Evolutionary conservation across 139 green algal species (phyloP).

Genomic region (Picochlorum sp.): DNA sequence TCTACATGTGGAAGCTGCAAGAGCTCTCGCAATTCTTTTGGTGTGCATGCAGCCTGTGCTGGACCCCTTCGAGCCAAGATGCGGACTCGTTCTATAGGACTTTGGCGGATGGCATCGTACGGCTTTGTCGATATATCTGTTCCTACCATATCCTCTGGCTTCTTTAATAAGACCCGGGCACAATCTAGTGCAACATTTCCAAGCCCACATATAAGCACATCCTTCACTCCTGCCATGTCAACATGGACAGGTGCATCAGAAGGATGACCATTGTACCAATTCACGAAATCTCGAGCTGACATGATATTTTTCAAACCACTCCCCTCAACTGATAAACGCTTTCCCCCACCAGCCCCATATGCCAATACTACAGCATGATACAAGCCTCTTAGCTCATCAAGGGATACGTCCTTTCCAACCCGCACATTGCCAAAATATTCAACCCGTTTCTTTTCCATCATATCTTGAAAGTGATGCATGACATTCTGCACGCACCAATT

Average conservation of each 20-base stretch:
- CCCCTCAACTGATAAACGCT: slow-evolving; percentile 62
- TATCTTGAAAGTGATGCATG: slow-evolving; percentile 71
- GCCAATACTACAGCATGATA: slow-evolving; percentile 83
- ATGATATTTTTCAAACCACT: slow-evolving; percentile 63
- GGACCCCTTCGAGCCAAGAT: slow-evolving; percentile 76
- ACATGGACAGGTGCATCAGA: slow-evolving; percentile 36
- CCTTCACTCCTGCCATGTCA: slow-evolving; percentile 46
- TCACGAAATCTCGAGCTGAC: slow-evolving; percentile 89
- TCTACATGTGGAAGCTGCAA: slow-evolving; percentile 45
- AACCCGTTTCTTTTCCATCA: slow-evolving; percentile 28
- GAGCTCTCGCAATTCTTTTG: slow-evolving; percentile 94
- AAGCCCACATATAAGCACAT: slow-evolving; percentile 57
- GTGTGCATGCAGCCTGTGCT: slow-evolving; percentile 78
- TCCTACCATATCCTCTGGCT: slow-evolving; percentile 34
- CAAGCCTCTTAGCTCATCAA: slow-evolving; percentile 55
- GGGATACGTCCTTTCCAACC: slow-evolving; percentile 12
- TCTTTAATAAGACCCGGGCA: slow-evolving; percentile 75
- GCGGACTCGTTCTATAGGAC: slow-evolving; percentile 55
- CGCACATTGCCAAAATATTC: slow-evolving; percentile 81
- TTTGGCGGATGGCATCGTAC: slow-evolving; percentile 25
- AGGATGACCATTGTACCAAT: slow-evolving; percentile 98
- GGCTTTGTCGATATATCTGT: slow-evolving; percentile 83
- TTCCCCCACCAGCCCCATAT: slow-evolving; percentile 83
- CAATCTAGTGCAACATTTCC: slow-evolving; percentile 96
- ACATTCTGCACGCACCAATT: slow-evolving; percentile 51